These are phyloP conservation scores for Boletus albobrunnescens DNA, from an alignment of 1,284 basidiomycete genomes.

Conservation along the genomic window DNA sequence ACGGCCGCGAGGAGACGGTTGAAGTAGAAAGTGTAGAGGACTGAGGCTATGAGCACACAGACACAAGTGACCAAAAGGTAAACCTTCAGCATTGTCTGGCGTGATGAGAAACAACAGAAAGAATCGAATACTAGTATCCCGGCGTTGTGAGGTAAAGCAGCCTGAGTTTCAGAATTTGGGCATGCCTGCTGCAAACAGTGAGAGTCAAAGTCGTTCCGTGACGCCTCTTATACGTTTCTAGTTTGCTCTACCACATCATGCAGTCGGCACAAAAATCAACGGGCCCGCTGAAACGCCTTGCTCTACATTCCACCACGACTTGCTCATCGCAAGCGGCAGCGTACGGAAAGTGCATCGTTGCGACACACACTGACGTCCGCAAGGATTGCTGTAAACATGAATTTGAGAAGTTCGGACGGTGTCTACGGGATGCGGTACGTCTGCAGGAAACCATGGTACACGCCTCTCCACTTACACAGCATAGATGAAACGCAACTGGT, in stretches of 20 bases:
- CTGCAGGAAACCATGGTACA: not conserved
- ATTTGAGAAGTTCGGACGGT: constrained; percentile 72
- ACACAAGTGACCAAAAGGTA: constrained; percentile 69
- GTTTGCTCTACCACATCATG: constrained; percentile 15
- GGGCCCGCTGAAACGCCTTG: constrained; percentile 57
- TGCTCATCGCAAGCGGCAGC: constrained; percentile 63
- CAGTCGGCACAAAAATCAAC: constrained; percentile 17
- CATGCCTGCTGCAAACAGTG: constrained; percentile 1
- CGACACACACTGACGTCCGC: constrained; percentile 70
- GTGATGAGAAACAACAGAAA: constrained; percentile 12
- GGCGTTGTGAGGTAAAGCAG: not conserved
- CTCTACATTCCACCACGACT: constrained; percentile 63
- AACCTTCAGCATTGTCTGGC: constrained; percentile 47
- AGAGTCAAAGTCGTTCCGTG: not conserved
- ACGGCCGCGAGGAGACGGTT: constrained; percentile 76
- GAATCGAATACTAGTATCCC: not conserved
- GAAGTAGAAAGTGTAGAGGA: constrained; percentile 86
- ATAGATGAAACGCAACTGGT: constrained; percentile 69
- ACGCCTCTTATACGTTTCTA: not conserved
- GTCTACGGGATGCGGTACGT: constrained; percentile 66
- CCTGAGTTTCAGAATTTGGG: constrained; percentile 2
- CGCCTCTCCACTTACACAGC: constrained; percentile 4
- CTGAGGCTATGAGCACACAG: constrained; percentile 65
- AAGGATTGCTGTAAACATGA: constrained; percentile 76
- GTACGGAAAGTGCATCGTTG: constrained; percentile 79